These are phyloP conservation scores for Diplodia scrobiculata DNA, from an alignment of 2,329 filamentous ascomycete genomes.

Conservation along the genomic window DNA sequence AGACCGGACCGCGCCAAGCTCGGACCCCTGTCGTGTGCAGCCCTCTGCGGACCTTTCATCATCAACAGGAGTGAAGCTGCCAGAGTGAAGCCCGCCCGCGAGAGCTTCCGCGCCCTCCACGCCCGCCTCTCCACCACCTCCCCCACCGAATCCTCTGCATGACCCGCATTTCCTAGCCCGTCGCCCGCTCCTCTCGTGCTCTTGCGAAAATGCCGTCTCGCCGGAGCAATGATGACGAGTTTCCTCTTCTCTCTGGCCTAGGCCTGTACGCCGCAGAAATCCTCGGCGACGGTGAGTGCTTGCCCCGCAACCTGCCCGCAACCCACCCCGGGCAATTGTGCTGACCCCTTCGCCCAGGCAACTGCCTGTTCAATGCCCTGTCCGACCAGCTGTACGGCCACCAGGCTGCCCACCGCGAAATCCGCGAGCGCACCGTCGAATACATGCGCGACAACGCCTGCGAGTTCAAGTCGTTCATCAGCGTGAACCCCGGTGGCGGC, in stretches of 20 bases:
- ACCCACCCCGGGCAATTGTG: conserved; percentile 26
- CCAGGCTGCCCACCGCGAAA: conserved; percentile 59
- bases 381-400: conserved; percentile 67
- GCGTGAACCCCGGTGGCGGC: conserved; percentile 50
- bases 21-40: conserved; percentile 26
- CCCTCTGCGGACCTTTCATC: conserved; percentile 24
- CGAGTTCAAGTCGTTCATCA: conserved; percentile 67
- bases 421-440: conserved; percentile 61
- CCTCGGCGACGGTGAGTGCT: conserved; percentile 62
- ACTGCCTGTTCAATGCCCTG: conserved; percentile 69
- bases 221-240: conserved; percentile 47
- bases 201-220: conserved; percentile 33
- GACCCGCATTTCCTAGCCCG: conserved; percentile 31
- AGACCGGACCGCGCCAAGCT: conserved; percentile 27
- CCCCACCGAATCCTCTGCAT: conserved; percentile 35
- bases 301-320: conserved; percentile 14
- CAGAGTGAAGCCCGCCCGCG: conserved; percentile 25
- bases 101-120: conserved; percentile 32
- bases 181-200: conserved; percentile 27
- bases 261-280: conserved; percentile 63
- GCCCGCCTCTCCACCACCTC: conserved; percentile 36
- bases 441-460: conserved; percentile 63
- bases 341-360: conserved; percentile 53
- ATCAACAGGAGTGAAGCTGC: conserved; percentile 29
- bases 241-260: conserved; percentile 58